Evolutionary conservation across 371 early-diverging fungal genomes (phyloP), one percentile per base, ranked within the genome.

Genomic region (Apophysomyces trapeziformis): DNA sequence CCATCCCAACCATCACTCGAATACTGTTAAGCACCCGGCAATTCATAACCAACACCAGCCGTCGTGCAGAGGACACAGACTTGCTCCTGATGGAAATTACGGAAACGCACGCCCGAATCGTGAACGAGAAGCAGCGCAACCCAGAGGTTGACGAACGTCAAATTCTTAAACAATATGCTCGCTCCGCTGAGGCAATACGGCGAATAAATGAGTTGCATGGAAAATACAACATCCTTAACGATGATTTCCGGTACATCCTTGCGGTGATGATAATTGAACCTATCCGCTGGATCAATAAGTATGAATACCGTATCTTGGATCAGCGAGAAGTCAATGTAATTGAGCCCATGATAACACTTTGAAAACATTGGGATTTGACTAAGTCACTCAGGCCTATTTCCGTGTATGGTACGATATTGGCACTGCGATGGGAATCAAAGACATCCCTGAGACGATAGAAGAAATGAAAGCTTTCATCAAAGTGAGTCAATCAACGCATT

Each of bases 171-270:
- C 74, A 85, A 69, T 62, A 68, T 18, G 57, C 63, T 16, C 68
- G 87, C 8, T 57, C 68, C 3, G 59, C 63, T 2, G 58, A 67
- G 13, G 72, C 85, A 5, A 47, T 83, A 7, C 59, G 67, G 3
- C 69, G 87, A 7, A 21, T 87, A 38, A 87, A 87, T 50, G 78
- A 83, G 57, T 47, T 86, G 9, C 87, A 87, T 58, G 73, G 74
- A 12, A 78, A 78, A 47, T 84, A 86, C 57, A 57, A 64, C 12
- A 87, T 85, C 58, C 58, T 60, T 6, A 76, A 85, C 13, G 82
- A 76, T 0, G 87, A 87, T 37, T 85, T 70, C 44, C 58, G 82
- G 0, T 86, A 85, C 57, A 83, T 76, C 1, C 66, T 87, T 5
- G 64, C 72, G 0, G 43, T 83, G 18, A 86, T 87, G 65, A 71